Evolutionary conservation across 2,329 filamentous ascomycete species (phyloP).

Genomic region (Myotisia sp.): DNA sequence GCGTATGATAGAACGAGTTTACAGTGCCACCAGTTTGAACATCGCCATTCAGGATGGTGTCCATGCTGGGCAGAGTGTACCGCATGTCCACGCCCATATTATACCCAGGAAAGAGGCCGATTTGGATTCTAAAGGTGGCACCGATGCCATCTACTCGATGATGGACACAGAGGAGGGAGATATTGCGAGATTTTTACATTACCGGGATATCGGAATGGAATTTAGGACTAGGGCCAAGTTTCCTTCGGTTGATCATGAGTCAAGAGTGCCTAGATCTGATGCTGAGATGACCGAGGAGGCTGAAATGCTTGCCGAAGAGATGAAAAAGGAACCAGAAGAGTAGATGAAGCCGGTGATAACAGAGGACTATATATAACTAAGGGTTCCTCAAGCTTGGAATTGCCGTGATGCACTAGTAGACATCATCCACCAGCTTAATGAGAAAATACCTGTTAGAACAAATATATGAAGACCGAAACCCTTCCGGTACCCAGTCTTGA

Average conservation of each 20-base stretch:
- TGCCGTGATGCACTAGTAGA: too few species aligned
- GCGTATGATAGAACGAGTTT: constrained; percentile 52
- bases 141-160: constrained; percentile 66
- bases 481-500: too few species aligned
- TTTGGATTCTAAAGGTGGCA: constrained; percentile 42
- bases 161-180: constrained; percentile 79
- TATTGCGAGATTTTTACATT: constrained; percentile 55
- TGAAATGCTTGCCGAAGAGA: constrained; percentile 45
- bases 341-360: too few species aligned
- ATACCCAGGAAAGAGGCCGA: constrained; percentile 56
- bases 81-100: constrained; percentile 86
- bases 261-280: constrained; percentile 50
- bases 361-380: too few species aligned
- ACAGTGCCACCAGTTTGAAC: constrained; percentile 63
- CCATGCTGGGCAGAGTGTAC: constrained; percentile 83
- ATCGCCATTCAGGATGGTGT: constrained; percentile 87
- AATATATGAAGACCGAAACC: too few species aligned
- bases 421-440: too few species aligned
- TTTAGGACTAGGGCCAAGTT: constrained; percentile 30
- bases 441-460: too few species aligned
- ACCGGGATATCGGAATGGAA: constrained; percentile 25
- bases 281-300: constrained; percentile 74
- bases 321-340: constrained; percentile 27
- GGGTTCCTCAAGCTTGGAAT: too few species aligned
- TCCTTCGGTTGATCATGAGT: constrained; percentile 56